Conservation (phyloP, 1,284 basidiomycete genomes). For the Heterobasidion parviporum region DNA sequence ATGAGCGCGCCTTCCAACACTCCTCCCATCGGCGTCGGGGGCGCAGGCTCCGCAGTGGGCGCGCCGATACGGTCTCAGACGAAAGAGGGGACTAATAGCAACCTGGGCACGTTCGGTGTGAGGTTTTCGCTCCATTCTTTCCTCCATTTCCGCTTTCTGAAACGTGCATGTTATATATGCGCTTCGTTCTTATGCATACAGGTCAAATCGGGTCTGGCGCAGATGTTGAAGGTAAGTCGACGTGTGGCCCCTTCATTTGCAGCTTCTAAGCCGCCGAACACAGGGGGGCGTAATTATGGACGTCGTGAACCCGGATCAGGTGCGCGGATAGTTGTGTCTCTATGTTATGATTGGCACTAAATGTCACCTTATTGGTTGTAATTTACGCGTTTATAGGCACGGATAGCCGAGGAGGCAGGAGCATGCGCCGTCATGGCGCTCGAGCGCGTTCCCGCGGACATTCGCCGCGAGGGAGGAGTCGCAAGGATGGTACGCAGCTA, state of each 20-base stretch:
- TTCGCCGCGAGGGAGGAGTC: conserved; percentile 84
- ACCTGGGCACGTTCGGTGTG: conserved; percentile 80
- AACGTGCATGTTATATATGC: not conserved
- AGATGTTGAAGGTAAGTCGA: conserved; percentile 80
- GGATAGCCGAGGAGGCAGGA: conserved; percentile 96
- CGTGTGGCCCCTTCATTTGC: not conserved
- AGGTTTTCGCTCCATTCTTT: conserved; percentile 11
- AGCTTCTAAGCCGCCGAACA: conserved; percentile 11
- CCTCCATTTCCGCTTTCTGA: not conserved
- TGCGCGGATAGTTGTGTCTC: conserved; percentile 22
- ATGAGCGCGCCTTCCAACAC: conserved; percentile 25
- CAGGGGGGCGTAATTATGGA: conserved; percentile 92
- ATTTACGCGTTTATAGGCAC: conserved; percentile 47
- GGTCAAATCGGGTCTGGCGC: conserved; percentile 91
- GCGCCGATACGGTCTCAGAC: conserved; percentile 50
- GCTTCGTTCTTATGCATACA: conserved; percentile 18
- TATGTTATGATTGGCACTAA: not conserved
- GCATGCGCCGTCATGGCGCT: conserved; percentile 98
- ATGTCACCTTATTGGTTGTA: conserved; percentile 1
- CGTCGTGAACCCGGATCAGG: conserved; percentile 81
- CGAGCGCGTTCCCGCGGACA: conserved; percentile 94
- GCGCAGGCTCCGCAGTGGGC: conserved; percentile 26
- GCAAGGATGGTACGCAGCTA: conserved; percentile 73
- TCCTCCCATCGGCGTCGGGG: conserved; percentile 23
- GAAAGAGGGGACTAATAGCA: conserved; percentile 52